Evolutionary conservation across 306 rosid genomes (phyloP), one percentile per base, ranked within the genome.

Genomic region (Lathyrus aphaca): DNA sequence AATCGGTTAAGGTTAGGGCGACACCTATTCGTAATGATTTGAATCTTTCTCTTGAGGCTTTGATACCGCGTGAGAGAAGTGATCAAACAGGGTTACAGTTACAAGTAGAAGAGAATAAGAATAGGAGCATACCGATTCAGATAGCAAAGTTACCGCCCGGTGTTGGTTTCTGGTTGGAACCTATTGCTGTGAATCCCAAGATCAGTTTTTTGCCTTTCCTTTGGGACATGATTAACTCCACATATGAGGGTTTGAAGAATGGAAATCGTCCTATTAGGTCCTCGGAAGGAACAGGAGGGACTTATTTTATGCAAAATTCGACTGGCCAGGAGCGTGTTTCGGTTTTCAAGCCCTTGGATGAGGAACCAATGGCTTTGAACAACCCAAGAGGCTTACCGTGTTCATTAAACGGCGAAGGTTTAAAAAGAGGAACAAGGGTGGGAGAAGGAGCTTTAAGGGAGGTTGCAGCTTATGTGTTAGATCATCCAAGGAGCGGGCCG

Each of bases 331-430:
- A 82, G 72, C 58, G 84, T 66, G 82, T 83, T 64, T 84, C 96
- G 5, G 95, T 92, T 39, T 92, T 92, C 66, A 92, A 92, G 88
- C 96, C 98, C 1, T 78, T 83, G 74, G 98, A 92, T 69, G 98
- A 89, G 81, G 96, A 92, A 82, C 96, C 96, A 46, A 92, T 87
- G 98, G 96, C 98, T 35, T 72, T 65, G 66, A 84, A 89, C 83
- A 92, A 92, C 74, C 98, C 98, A 0, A 70, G 89, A 48, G 90
- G 90, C 12, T 81, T 92, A 67, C 96, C 96, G 2, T 15, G 77
- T 81, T 92, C 98, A 15, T 13, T 77, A 4, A 85, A 86, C 42
- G 92, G 95, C 1, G 96, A 92, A 68, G 82, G 88, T 15, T 67
- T 81, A 37, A 76, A 76, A 59, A 82, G 75, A 69, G 87, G 87